phyloP scores from a whole-genome alignment of 306 rosid species.

The Morella rubra region DNA sequence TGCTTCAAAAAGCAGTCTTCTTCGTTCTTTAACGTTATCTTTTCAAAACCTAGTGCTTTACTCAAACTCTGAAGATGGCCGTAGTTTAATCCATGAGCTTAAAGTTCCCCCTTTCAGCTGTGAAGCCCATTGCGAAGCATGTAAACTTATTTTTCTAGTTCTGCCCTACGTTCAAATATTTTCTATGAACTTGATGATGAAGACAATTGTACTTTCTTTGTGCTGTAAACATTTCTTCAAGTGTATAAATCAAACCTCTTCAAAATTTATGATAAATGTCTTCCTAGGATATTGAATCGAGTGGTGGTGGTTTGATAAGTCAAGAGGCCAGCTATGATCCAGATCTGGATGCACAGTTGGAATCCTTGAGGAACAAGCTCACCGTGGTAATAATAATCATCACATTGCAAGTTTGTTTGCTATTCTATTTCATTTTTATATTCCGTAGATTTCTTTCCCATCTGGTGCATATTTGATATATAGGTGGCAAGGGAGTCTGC shows the following conservation, averaged over 20 bases:
- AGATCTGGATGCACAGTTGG: conserved; percentile 60
- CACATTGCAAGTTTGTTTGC: conserved; percentile 13
- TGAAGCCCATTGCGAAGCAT: background rate
- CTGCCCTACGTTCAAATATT: background rate
- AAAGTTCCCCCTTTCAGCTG: background rate
- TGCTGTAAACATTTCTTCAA: background rate
- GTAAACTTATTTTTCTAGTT: conserved; percentile 4
- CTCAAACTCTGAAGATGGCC: background rate
- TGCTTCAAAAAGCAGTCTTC: background rate
- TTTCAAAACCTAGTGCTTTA: background rate
- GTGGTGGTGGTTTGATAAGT: conserved; percentile 22
- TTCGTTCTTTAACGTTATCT: background rate
- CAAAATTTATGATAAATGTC: background rate
- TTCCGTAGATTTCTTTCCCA: background rate
- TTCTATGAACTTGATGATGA: too few species aligned
- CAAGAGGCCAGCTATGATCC: conserved; percentile 37
- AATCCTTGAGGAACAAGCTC: conserved; percentile 62
- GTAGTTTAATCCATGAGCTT: background rate
- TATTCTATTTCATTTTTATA: conserved; percentile 3
- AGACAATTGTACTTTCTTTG: background rate
- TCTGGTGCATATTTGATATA: conserved; percentile 14
- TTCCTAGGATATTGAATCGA: conserved; percentile 51
- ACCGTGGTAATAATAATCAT: conserved; percentile 37
- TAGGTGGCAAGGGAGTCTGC: conserved; percentile 74
- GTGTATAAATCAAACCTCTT: conserved; percentile 3